Evolutionary conservation across 2,329 filamentous ascomycete genomes (phyloP).

Genomic region (Allantophomopsis cytisporea): DNA sequence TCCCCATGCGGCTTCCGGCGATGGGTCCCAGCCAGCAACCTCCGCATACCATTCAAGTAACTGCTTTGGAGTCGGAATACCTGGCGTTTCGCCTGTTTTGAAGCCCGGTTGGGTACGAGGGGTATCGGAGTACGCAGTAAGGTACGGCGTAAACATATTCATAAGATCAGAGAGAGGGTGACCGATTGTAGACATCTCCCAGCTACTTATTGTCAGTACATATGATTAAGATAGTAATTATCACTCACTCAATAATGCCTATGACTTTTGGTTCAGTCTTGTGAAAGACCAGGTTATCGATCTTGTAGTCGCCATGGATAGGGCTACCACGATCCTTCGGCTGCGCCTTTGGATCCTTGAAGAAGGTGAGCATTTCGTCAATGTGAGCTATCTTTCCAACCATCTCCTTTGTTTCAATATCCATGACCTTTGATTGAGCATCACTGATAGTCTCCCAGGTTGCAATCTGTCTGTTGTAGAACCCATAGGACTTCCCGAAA

Average conservation of each 20-base stretch:
- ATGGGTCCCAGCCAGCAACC: conserved; percentile 58
- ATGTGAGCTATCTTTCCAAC: conserved; percentile 77
- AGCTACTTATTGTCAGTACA: conserved; percentile 16
- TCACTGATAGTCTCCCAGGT: conserved; percentile 68
- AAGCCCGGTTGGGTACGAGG: conserved; percentile 21
- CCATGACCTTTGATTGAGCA: conserved; percentile 58
- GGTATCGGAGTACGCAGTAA: conserved; percentile 15
- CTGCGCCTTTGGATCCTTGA: conserved; percentile 50
- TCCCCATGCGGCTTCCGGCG: conserved; percentile 46
- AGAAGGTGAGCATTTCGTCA: conserved; percentile 64
- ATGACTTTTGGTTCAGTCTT: conserved; percentile 73
- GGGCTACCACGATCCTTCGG: conserved; percentile 64
- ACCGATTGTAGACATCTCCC: conserved; percentile 60
- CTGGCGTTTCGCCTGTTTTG: conserved; percentile 33
- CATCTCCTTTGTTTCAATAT: conserved; percentile 58
- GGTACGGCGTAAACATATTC: conserved; percentile 31
- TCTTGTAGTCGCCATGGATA: conserved; percentile 91
- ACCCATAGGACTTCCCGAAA: conserved; percentile 61
- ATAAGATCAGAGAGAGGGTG: conserved; percentile 52
- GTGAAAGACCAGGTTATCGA: conserved; percentile 76
- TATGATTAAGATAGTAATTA: not conserved
- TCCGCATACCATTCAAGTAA: conserved; percentile 53
- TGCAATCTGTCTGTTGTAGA: conserved; percentile 70
- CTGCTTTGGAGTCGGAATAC: conserved; percentile 37
- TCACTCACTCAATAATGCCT: conserved; percentile 64